Evolutionary conservation across 139 green algal species (phyloP).

Genomic region (Tetradesmus obliquus): DNA sequence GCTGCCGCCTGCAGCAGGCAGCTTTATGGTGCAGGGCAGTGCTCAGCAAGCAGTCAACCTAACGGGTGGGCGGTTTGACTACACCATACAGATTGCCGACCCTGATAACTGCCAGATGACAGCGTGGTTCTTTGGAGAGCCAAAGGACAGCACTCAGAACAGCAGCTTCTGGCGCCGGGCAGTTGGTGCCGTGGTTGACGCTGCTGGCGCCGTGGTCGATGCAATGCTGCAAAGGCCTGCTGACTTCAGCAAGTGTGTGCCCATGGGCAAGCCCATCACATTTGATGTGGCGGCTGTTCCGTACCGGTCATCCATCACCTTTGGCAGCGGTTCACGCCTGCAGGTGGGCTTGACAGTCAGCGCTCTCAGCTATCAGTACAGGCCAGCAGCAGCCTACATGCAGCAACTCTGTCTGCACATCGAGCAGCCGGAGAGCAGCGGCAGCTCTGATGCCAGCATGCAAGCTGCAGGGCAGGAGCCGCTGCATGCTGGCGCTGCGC

Average conservation of each 20-base stretch:
- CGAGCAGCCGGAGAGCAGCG: no score
- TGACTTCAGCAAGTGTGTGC: background rate
- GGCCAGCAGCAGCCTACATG: background rate
- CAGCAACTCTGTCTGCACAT: background rate
- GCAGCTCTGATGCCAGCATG: no score
- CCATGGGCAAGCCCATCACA: background rate
- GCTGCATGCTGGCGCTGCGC: no score
- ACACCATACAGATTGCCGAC: background rate
- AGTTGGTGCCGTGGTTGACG: no score
- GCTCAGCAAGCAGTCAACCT: no score
- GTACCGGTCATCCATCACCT: background rate
- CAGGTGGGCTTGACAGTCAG: background rate
- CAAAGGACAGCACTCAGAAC: background rate
- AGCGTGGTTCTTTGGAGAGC: background rate
- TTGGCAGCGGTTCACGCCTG: slow-evolving; percentile 14
- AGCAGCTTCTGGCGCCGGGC: no score
- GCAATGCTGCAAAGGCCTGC: background rate
- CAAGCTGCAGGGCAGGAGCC: no score
- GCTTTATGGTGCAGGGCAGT: background rate
- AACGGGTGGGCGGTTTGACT: background rate
- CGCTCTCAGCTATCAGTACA: background rate
- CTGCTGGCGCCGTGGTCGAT: no score
- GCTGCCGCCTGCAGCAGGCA: background rate
- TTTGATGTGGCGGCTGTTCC: background rate
- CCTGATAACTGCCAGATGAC: background rate